Base-by-base conservation (phyloP, 352 stramenopile species). In the Globisporangium nagaii region DNA sequence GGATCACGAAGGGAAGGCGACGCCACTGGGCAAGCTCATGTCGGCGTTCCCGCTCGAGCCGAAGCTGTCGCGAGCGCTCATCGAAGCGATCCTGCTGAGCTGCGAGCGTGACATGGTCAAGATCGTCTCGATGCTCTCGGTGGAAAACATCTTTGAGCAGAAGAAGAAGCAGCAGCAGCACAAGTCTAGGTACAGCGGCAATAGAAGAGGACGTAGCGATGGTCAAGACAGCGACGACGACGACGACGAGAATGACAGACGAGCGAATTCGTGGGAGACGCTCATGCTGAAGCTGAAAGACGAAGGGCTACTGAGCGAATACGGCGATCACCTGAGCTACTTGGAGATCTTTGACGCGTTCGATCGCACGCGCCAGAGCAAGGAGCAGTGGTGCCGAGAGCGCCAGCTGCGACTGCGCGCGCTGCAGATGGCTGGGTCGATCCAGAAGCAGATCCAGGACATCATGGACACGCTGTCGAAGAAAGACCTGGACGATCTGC, bases 91-190 rank as follows among this genome's bases (percentile, higher is more conserved):
- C 15, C 39, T 63, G 13, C 53, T 90, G 3, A 63, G 69, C 11
- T 96, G 86, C 49, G 73, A 52, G 25, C 60, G 56, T 4, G 83
- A 93, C 24, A 84, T 90, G 69, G 73, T 80, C 15, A 58, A 68
- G 36, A 69, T 96, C 9, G 83, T 90, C 15, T 71, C 86, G 9
- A 95, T 96, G 88, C 69, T 95, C 19, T 91, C 78, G 22, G 79
- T 85, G 1, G 88, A 96, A 35, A 84, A 78, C 31, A 57, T 94
- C 12, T 94, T 93, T 44, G 53, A 74, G 31, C 65, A 78, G 8
- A 54, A 60, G 56, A 53, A 22, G 25, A n/a, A 53, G 17, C 53
- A 51, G 34, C 45, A 30, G 7, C 37, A 51, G 6, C 52, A 40
- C 15, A 28, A 53, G 49, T 30, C 13, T 30, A 36, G 39, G 10